These are phyloP conservation scores for Aphanomyces cochlioides DNA, from an alignment of 352 stramenopile genomes.

Conservation along the genomic window DNA sequence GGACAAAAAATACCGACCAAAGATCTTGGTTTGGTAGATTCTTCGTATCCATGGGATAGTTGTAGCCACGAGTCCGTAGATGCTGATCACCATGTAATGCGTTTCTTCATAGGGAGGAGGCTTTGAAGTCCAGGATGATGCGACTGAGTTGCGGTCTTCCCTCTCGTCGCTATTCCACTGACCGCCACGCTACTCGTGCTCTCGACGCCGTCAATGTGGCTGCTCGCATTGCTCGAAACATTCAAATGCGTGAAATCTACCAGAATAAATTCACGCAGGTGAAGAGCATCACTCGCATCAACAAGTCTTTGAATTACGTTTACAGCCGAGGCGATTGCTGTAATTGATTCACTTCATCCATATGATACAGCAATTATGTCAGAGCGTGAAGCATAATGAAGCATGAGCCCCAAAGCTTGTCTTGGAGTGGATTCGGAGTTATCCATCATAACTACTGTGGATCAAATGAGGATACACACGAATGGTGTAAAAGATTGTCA, in stretches of 20 bases:
- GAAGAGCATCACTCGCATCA: not conserved
- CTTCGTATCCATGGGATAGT: not conserved
- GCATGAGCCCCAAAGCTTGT: not conserved
- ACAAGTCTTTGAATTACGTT: not conserved
- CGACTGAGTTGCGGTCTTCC: too few relatives aligned
- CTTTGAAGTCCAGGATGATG: not conserved
- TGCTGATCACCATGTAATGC: slow-evolving; percentile 9
- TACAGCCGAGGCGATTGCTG: slow-evolving; percentile 25
- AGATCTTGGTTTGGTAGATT: too few relatives aligned
- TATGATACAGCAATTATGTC: too few relatives aligned
- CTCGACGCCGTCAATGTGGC: not conserved
- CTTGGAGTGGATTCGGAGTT: not conserved
- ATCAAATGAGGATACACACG: slow-evolving; percentile 45
- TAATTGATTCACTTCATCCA: too few relatives aligned
- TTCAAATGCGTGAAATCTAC: slow-evolving; percentile 2
- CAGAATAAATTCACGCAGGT: slow-evolving; percentile 8
- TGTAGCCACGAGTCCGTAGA: slow-evolving; percentile 11
- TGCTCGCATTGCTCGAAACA: not conserved
- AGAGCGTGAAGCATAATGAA: too few relatives aligned
- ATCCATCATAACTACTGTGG: slow-evolving; percentile 27
- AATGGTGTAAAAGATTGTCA: slow-evolving; percentile 66
- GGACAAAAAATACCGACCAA: not conserved
- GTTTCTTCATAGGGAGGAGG: not conserved
- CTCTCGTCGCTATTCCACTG: too few relatives aligned
- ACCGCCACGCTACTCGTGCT: too few relatives aligned